phyloP scores from a whole-genome alignment of 2,329 filamentous ascomycete genomes.

The Aureobasidium sp. region DNA sequence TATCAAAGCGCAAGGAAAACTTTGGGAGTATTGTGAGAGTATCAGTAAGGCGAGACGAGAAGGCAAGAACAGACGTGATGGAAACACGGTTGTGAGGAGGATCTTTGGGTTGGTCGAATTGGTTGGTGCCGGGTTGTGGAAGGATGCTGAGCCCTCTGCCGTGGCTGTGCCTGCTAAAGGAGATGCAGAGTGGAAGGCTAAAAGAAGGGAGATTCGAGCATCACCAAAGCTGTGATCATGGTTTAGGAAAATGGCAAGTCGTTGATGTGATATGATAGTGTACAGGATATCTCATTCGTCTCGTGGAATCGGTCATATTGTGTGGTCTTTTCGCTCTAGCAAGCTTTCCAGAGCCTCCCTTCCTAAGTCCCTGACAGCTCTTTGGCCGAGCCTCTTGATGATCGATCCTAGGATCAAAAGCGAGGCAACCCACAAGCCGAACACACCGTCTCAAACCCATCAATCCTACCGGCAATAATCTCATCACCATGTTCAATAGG shows the following conservation, averaged over 20 bases:
- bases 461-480: slow-evolving; percentile 2
- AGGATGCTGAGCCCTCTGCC: not conserved
- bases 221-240: not conserved
- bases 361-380: not conserved
- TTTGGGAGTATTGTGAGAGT: slow-evolving; percentile 89
- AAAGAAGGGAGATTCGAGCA: slow-evolving; percentile 8
- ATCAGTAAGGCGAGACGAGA: slow-evolving; percentile 79
- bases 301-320: not conserved
- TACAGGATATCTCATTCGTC: not conserved
- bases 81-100: slow-evolving; percentile 75
- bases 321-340: not conserved
- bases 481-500: not conserved
- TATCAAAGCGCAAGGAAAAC: slow-evolving; percentile 62
- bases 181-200: not conserved
- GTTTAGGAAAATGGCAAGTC: not conserved
- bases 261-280: not conserved
- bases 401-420: not conserved
- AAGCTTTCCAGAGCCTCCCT: too few relatives aligned
- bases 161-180: not conserved
- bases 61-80: slow-evolving; percentile 94
- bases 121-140: slow-evolving; percentile 64
- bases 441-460: not conserved
- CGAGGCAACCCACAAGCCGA: slow-evolving; percentile 1
- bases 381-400: not conserved
- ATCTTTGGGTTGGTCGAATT: slow-evolving; percentile 71